phyloP scores from a whole-genome alignment of 495 filamentous ascomycete genomes.

The Echria macrotheca region DNA sequence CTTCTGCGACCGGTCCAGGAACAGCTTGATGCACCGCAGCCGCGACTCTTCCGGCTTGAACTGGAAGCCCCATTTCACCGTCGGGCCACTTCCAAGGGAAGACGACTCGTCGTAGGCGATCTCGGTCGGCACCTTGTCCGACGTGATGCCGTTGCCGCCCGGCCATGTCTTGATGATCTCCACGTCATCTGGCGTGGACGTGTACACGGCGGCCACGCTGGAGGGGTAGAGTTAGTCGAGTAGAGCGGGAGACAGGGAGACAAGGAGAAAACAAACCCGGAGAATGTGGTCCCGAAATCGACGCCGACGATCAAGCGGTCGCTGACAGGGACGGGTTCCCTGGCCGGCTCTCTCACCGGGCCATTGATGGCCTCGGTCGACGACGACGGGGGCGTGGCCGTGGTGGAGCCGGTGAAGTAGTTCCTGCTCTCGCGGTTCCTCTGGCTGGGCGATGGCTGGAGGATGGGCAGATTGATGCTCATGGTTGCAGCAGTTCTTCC shows the following conservation, averaged over 20 bases:
- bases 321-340: constrained; percentile 39
- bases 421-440: constrained; percentile 51
- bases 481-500: constrained; percentile 16
- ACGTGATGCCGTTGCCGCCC: constrained; percentile 66
- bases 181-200: constrained; percentile 67
- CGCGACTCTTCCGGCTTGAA: constrained; percentile 69
- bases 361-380: constrained; percentile 52
- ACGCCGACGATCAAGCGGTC: constrained; percentile 60
- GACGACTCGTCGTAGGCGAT: constrained; percentile 48
- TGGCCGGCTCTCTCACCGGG: constrained; percentile 46
- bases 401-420: constrained; percentile 45
- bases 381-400: constrained; percentile 42
- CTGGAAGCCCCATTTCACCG: constrained; percentile 69
- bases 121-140: constrained; percentile 62
- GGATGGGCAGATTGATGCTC: constrained; percentile 48
- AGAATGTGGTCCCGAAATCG: constrained; percentile 68
- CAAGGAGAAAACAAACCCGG: constrained; percentile 45
- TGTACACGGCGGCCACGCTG: constrained; percentile 71
- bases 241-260: background rate
- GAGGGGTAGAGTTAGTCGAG: background rate
- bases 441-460: constrained; percentile 33
- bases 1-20: constrained; percentile 72
- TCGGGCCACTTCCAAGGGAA: constrained; percentile 28
- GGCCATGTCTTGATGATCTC: constrained; percentile 82
- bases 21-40: constrained; percentile 73